Percentiles rank a stretch among this genome's conserved stretches.
These are phyloP conservation scores for Geotrichum histeridarum DNA, from an alignment of 1,139 yeast species.

Conservation along the genomic window DNA sequence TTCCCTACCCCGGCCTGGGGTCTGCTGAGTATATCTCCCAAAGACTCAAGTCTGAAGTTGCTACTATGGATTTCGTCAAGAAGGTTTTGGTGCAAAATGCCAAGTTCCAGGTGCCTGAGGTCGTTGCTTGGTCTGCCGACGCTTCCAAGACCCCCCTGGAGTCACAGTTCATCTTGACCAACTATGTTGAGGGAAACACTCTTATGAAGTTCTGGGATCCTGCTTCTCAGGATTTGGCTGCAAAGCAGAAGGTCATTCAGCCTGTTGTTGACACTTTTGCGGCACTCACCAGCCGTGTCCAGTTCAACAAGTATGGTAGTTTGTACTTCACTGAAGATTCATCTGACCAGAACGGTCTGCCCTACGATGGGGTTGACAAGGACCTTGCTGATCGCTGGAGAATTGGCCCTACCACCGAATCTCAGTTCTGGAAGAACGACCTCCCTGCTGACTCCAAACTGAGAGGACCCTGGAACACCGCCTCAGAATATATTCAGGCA, in stretches of 20 bases:
- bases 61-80: slow-evolving; percentile 77
- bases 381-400: slow-evolving; percentile 67
- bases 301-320: slow-evolving; percentile 74
- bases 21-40: slow-evolving; percentile 58
- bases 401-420: slow-evolving; percentile 85
- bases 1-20: slow-evolving; percentile 63
- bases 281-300: slow-evolving; percentile 33
- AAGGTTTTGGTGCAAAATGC: slow-evolving; percentile 35
- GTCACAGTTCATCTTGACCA: slow-evolving; percentile 75
- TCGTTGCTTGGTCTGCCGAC: slow-evolving; percentile 65
- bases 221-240: slow-evolving; percentile 50
- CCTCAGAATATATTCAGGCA: slow-evolving; percentile 53
- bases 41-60: slow-evolving; percentile 83
- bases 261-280: slow-evolving; percentile 37
- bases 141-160: slow-evolving; percentile 53
- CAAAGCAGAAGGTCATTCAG: slow-evolving; percentile 35
- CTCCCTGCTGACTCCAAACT: slow-evolving; percentile 25
- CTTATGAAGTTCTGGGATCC: slow-evolving; percentile 93
- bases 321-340: slow-evolving; percentile 65
- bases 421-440: slow-evolving; percentile 61
- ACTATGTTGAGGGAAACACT: slow-evolving; percentile 68
- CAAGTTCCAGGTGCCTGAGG: slow-evolving; percentile 53
- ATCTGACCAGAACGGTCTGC: slow-evolving; percentile 42
- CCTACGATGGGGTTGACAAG: slow-evolving; percentile 61
- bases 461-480: slow-evolving; percentile 74